A percentile compares a stretch with the other conserved stretches of the same genome.
Evolutionary conservation across 1,284 basidiomycete species (phyloP).

Genomic region (Pseudozyma hubeiensis): DNA sequence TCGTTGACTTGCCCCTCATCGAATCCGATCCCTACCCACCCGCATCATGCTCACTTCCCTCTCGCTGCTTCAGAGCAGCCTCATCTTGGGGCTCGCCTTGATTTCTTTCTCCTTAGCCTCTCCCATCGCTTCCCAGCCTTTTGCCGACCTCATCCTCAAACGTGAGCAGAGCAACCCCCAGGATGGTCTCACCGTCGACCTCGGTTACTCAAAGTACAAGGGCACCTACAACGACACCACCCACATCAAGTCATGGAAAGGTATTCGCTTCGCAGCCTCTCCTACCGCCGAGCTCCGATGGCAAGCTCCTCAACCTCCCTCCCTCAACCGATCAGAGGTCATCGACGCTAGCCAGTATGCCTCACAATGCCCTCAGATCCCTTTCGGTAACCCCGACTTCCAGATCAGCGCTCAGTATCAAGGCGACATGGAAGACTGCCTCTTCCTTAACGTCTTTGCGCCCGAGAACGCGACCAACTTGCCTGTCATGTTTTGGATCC

Average conservation of each 20-base stretch:
- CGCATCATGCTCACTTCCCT: slow-evolving; percentile 3
- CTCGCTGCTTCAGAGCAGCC: slow-evolving; percentile 10
- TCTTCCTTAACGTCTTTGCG: slow-evolving; percentile 49
- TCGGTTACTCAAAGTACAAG: slow-evolving; percentile 31
- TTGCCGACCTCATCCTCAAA: slow-evolving; percentile 27
- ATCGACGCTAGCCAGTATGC: slow-evolving; percentile 32
- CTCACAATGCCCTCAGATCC: slow-evolving; percentile 29
- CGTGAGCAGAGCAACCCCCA: slow-evolving; percentile 2
- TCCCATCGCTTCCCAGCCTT: slow-evolving; percentile 18
- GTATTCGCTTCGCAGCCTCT: slow-evolving; percentile 45
- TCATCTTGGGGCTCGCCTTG: slow-evolving; percentile 14
- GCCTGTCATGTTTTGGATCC: slow-evolving; percentile 45
- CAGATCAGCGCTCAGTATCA: slow-evolving; percentile 7
- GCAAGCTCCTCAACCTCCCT: slow-evolving; percentile 27
- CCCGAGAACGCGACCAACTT: slow-evolving; percentile 31
- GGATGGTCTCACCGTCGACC: slow-evolving; percentile 30
- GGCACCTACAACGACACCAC: slow-evolving; percentile 27
- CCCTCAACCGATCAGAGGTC: slow-evolving; percentile 15
- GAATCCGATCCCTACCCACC: not conserved
- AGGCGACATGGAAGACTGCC: slow-evolving; percentile 38
- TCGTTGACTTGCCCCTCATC: too few species aligned
- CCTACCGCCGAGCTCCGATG: slow-evolving; percentile 37
- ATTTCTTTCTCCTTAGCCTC: slow-evolving; percentile 2
- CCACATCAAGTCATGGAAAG: slow-evolving; percentile 32
- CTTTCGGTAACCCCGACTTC: slow-evolving; percentile 22